Conservation (phyloP, 2,329 filamentous ascomycete genomes). For the Paraphaeosphaeria minitans region DNA sequence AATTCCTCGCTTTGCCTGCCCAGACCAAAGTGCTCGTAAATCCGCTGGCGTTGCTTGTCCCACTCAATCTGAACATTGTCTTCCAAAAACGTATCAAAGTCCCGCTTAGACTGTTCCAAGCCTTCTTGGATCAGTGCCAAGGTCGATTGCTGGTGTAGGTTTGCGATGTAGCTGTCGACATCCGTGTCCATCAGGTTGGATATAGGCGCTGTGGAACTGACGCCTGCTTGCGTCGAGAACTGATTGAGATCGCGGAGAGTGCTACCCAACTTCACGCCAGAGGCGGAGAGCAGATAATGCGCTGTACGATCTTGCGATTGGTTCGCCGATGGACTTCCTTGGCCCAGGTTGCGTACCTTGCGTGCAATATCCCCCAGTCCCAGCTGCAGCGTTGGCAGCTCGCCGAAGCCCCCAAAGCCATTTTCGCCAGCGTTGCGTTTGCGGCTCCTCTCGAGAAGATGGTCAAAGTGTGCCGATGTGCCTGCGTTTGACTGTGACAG, state of each 20-base stretch:
- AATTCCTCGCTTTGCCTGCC: conserved; percentile 52
- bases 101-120: conserved; percentile 83
- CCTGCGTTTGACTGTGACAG: conserved; percentile 40
- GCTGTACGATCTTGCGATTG: conserved; percentile 56
- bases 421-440: conserved; percentile 72
- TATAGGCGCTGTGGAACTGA: conserved; percentile 56
- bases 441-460: conserved; percentile 66
- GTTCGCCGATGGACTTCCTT: conserved; percentile 68
- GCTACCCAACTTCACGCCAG: conserved; percentile 85
- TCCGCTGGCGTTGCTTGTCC: conserved; percentile 89
- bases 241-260: conserved; percentile 86
- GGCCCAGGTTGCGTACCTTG: conserved; percentile 76
- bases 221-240: conserved; percentile 70
- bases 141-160: conserved; percentile 87
- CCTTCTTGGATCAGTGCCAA: conserved; percentile 90
- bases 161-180: conserved; percentile 75
- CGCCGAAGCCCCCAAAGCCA: conserved; percentile 64
- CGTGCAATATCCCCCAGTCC: conserved; percentile 85
- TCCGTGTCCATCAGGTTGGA: conserved; percentile 58
- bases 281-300: conserved; percentile 91
- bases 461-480: conserved; percentile 66
- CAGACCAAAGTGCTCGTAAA: conserved; percentile 96
- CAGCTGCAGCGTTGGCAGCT: conserved; percentile 87
- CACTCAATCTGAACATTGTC: conserved; percentile 95
- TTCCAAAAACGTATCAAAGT: conserved; percentile 93